Base-by-base conservation (phyloP, 2,329 filamentous ascomycete genomes). In the Monosporascus ibericus region DNA sequence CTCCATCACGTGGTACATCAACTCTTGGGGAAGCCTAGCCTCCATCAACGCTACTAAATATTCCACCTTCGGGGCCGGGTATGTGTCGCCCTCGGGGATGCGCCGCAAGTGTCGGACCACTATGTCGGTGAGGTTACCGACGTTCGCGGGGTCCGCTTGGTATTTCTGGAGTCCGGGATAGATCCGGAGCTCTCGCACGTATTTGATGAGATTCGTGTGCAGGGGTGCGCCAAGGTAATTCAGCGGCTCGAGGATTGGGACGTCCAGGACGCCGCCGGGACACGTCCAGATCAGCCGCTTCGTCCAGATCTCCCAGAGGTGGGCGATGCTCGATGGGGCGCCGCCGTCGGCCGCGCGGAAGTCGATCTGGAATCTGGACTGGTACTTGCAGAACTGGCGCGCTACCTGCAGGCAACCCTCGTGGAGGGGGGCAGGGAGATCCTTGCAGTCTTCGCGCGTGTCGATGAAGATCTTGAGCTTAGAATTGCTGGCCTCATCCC, bases 221-320 rank as follows among this genome's bases (percentile, higher is more conserved):
- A 42, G 5, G 2, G 50, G 39, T 1, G 50, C 48, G 2, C 53
- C 54, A 5, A 49, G 20, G 54, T 61, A 62, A 5, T 17, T 8
- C 2, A 48, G 40, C 7, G 55, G 48, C 25, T 60, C 59, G 4
- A 48, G 27, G 27, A 63, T 59, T 1, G 58, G 57, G 0, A 7
- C 7, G 2, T 2, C 24, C 48, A 56, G 42, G 34, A 37, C 14
- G 17, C 27, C 39, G 39, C 22, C 20, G 1, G 37, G 42, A 6
- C 27, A 9, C 6, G 49, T 49, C 48, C 55, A 54, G 34, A 58
- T 42, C 11, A 59, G 58, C 9, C 60, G 60, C 48, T 61, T 55
- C 47, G 50, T 48, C 62, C 62, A 64, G 20, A 62, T 61, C 42
- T 63, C 58, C 39, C 61, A 64, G 4, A 64, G 44, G 6, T 62